Conservation (phyloP, 805 yeast species). For the Wickerhamiella qilinensis region DNA sequence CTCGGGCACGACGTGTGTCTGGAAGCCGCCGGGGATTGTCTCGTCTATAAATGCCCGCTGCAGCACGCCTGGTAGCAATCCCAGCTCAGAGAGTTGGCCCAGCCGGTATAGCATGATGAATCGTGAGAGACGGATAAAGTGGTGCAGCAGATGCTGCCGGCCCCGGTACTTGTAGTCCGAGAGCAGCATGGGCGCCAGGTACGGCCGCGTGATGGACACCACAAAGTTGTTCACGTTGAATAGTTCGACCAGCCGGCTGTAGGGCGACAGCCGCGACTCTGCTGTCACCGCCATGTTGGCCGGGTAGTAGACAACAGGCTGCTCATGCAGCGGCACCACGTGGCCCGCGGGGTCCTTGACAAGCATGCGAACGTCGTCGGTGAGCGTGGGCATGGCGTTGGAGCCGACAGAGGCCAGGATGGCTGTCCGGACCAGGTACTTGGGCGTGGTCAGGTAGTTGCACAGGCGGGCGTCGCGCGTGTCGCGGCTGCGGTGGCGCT, state of each 20-base stretch:
- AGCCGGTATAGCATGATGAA: slow-evolving; percentile 76
- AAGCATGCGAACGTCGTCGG: slow-evolving; percentile 36
- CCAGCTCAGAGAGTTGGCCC: slow-evolving; percentile 62
- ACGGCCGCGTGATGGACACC: slow-evolving; percentile 84
- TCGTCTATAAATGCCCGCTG: slow-evolving; percentile 78
- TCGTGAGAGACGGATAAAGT: slow-evolving; percentile 40
- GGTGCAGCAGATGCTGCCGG: slow-evolving; percentile 23
- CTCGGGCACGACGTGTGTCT: slow-evolving; percentile 83
- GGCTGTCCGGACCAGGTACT: slow-evolving; percentile 70
- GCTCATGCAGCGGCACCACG: slow-evolving; percentile 19
- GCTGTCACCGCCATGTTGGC: slow-evolving; percentile 27
- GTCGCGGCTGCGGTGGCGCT: too few species aligned
- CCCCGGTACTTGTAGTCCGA: slow-evolving; percentile 61
- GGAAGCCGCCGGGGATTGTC: slow-evolving; percentile 66
- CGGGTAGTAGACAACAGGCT: slow-evolving; percentile 17
- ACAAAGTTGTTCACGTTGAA: slow-evolving; percentile 91
- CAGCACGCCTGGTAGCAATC: slow-evolving; percentile 51
- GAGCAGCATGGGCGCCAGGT: slow-evolving; percentile 74
- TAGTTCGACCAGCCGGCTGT: slow-evolving; percentile 74
- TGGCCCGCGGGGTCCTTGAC: slow-evolving; percentile 39
- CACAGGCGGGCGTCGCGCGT: slow-evolving; percentile 38
- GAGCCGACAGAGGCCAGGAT: slow-evolving; percentile 55
- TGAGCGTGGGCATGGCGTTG: slow-evolving; percentile 29
- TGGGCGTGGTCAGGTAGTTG: slow-evolving; percentile 79
- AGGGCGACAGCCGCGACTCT: slow-evolving; percentile 46